phyloP scores from a whole-genome alignment of 1,284 basidiomycete genomes.

The Papiliotrema fonsecae region DNA sequence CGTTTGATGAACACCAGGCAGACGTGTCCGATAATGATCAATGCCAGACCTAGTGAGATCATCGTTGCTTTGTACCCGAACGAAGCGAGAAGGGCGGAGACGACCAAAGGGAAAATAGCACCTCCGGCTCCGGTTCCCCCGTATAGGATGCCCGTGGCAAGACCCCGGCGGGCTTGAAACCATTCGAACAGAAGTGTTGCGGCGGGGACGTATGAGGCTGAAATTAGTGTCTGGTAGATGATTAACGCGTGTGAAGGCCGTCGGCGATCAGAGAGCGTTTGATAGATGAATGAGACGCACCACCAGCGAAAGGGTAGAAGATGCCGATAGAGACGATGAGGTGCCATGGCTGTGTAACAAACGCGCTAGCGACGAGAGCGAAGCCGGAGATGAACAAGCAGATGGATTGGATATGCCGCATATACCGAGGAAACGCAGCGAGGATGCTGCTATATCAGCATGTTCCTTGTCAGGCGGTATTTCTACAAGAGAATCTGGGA shows the following conservation, averaged over 20 bases:
- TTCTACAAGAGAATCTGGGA: too few relatives aligned
- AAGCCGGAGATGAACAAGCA: constrained; percentile 26
- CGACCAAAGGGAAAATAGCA: constrained; percentile 42
- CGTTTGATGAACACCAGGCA: constrained; percentile 40
- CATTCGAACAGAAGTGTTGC: constrained; percentile 46
- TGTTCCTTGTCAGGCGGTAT: too few relatives aligned
- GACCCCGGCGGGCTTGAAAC: constrained; percentile 40
- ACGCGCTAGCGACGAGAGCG: constrained; percentile 33
- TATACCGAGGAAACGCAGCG: constrained; percentile 27
- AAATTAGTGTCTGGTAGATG: too few relatives aligned
- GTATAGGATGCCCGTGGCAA: constrained; percentile 45
- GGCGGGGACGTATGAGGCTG: constrained; percentile 43
- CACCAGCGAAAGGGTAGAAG: constrained; percentile 40
- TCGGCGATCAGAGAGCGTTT: too few relatives aligned
- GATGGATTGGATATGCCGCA: constrained; percentile 21
- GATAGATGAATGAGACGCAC: constrained; percentile 13
- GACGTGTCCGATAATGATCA: constrained; percentile 24
- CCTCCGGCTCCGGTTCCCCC: constrained; percentile 44
- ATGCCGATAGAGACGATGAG: constrained; percentile 41
- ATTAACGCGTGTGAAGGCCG: too few relatives aligned
- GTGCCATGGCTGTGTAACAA: constrained; percentile 44
- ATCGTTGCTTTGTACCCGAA: constrained; percentile 47
- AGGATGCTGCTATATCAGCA: constrained; percentile 25
- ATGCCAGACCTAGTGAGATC: constrained; percentile 38
- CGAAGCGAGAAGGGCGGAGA: constrained; percentile 31